Evolutionary conservation across 148 eudicot genomes (phyloP).

Genomic region (Rhododendron mucronatum): DNA sequence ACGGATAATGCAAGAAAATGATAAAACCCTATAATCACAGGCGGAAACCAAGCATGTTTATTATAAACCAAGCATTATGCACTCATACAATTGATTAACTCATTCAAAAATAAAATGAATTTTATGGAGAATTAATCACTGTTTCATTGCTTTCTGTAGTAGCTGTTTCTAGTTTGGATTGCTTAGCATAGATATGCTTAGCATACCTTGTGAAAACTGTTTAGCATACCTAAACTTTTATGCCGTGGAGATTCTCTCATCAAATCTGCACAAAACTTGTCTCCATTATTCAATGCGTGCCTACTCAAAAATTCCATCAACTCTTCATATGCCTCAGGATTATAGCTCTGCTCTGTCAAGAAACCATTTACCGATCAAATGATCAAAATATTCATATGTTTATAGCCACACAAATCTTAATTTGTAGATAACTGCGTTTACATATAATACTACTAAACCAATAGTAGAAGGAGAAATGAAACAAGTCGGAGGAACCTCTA

Average conservation of each 20-base stretch:
- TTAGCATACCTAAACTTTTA: constrained; percentile 54
- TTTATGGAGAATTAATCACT: neutral
- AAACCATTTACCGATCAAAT: constrained; percentile 9
- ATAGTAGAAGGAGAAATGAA: neutral
- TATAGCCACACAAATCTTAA: neutral
- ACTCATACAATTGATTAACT: neutral
- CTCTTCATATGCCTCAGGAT: constrained; percentile 68
- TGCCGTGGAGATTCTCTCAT: constrained; percentile 78
- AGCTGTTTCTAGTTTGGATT: neutral
- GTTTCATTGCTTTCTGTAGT: neutral
- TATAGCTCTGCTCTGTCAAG: constrained; percentile 82
- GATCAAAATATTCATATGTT: neutral
- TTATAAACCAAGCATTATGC: neutral
- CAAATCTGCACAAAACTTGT: constrained; percentile 69
- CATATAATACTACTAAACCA: neutral
- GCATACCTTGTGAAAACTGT: constrained; percentile 33
- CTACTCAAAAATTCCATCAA: constrained; percentile 66
- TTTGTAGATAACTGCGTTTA: neutral
- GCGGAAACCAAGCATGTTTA: neutral
- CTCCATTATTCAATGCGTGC: constrained; percentile 65
- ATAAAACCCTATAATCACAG: neutral
- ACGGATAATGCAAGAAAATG: neutral
- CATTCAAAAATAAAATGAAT: neutral
- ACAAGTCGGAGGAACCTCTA: constrained; percentile 46
- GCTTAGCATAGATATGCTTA: neutral